Percentiles rank a stretch among this genome's conserved stretches.
Conservation (phyloP, 1,284 basidiomycete genomes). For the Puccinia brachypodii region DNA sequence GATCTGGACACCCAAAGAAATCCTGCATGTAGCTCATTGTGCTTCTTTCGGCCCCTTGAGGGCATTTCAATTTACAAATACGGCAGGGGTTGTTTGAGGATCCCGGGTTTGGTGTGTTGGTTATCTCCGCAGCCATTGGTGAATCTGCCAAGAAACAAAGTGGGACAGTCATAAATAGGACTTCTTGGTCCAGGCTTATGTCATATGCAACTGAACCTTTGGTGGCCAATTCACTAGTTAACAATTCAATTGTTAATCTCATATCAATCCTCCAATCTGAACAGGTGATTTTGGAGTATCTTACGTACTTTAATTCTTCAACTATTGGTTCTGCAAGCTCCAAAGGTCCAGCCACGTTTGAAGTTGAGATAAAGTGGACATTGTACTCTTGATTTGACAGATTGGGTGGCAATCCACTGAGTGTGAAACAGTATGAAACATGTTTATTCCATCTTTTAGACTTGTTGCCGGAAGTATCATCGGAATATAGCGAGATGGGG, state of each 20-base stretch:
- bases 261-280: background rate
- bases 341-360: conserved; percentile 4
- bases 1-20: background rate
- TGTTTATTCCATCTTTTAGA: background rate
- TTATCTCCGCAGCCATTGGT: background rate
- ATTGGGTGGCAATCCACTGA: background rate
- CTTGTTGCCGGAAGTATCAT: background rate
- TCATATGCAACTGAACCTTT: background rate
- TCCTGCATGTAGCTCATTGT: background rate
- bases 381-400: conserved; percentile 16
- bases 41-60: background rate
- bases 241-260: background rate
- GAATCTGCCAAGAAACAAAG: background rate
- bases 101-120: conserved; percentile 8
- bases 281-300: background rate
- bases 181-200: background rate
- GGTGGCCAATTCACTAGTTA: background rate
- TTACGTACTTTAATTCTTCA: background rate
- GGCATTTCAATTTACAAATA: background rate
- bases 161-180: background rate
- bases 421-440: background rate
- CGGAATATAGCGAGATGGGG: background rate
- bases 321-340: conserved; percentile 9
- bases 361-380: conserved; percentile 23
- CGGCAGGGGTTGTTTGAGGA: background rate